Evolutionary conservation across 495 filamentous ascomycete species (phyloP).

Genomic region (Penicillium antarcticum): DNA sequence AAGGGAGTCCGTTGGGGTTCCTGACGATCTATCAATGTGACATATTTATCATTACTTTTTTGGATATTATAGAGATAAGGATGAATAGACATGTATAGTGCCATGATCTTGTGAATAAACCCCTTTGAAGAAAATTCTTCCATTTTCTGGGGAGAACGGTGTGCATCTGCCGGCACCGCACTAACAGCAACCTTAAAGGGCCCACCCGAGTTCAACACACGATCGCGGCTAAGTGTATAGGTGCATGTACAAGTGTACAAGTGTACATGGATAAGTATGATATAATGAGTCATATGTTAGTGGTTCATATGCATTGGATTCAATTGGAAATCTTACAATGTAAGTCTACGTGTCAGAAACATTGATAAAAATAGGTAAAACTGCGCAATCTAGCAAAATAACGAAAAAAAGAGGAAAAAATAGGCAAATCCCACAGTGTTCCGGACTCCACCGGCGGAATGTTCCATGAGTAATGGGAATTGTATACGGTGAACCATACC

Average conservation of each 20-base stretch:
- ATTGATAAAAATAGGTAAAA: neutral
- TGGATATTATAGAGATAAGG: too few relatives aligned
- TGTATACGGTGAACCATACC: neutral
- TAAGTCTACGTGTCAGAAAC: neutral
- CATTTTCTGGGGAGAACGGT: constrained; percentile 8
- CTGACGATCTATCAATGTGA: neutral
- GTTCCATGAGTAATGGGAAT: constrained; percentile 18
- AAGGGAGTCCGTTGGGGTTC: neutral
- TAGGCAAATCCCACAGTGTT: neutral
- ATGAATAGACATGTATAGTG: too few relatives aligned
- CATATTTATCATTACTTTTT: neutral
- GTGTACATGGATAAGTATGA: too few relatives aligned
- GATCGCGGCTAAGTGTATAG: neutral
- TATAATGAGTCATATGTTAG: too few relatives aligned
- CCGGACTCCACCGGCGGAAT: constrained; percentile 24
- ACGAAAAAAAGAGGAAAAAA: neutral
- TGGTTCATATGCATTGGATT: neutral
- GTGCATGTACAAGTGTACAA: too few relatives aligned
- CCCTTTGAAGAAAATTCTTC: neutral
- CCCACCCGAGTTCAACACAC: constrained; percentile 4
- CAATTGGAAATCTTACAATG: neutral
- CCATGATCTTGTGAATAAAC: too few relatives aligned
- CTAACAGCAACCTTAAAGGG: constrained; percentile 29
- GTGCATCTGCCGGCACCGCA: constrained; percentile 25
- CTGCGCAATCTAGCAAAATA: neutral